Percentiles rank a stretch among this genome's conserved stretches.
Conservation (phyloP, 805 yeast genomes). For the Wickerhamiella azymoides region DNA sequence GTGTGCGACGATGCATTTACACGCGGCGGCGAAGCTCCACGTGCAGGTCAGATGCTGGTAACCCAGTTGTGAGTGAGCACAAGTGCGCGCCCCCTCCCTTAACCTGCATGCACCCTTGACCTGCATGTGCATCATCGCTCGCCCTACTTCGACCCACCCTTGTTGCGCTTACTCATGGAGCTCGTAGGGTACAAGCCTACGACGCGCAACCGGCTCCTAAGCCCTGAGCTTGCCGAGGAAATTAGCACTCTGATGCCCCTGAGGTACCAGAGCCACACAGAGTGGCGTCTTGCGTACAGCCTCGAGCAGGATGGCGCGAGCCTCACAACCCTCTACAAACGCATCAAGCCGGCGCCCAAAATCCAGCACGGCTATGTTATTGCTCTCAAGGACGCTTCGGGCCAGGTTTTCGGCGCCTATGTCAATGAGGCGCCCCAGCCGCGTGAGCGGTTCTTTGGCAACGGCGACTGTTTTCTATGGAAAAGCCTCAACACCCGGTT, state of each 20-base stretch:
- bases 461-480: conserved; percentile 94
- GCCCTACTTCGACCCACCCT: too few relatives aligned
- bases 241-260: conserved; percentile 62
- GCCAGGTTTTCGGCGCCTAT: conserved; percentile 64
- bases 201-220: conserved; percentile 47
- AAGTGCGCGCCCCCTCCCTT: too few relatives aligned
- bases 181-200: conserved; percentile 46
- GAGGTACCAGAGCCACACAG: conserved; percentile 59
- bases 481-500: conserved; percentile 45
- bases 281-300: conserved; percentile 72
- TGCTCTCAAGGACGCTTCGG: conserved; percentile 50
- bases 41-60: background rate
- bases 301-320: conserved; percentile 89
- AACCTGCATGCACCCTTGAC: too few relatives aligned
- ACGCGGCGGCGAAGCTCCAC: background rate
- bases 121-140: too few relatives aligned
- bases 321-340: conserved; percentile 57
- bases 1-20: conserved; percentile 5
- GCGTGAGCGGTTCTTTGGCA: conserved; percentile 73
- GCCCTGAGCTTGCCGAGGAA: conserved; percentile 55
- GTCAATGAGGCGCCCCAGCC: conserved; percentile 56
- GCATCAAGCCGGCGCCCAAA: conserved; percentile 30
- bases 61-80: too few relatives aligned
- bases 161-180: conserved; percentile 3
- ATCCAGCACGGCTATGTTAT: conserved; percentile 50